Conservation (phyloP, 2,329 filamentous ascomycete species). For the Ceratocystiopsis sp. region DNA sequence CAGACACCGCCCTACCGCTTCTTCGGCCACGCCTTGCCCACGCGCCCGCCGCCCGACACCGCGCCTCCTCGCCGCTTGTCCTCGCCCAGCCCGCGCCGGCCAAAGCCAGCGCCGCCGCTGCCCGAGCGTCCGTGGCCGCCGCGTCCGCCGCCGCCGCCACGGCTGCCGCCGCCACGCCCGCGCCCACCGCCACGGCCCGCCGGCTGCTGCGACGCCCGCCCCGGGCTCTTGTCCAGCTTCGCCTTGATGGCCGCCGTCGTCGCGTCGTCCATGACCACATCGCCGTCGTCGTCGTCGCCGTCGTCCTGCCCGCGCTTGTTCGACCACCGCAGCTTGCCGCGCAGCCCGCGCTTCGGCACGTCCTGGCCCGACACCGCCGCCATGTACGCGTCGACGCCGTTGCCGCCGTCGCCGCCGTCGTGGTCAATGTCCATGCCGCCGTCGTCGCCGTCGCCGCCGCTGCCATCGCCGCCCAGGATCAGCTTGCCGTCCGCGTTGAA, state of each 20-base stretch:
- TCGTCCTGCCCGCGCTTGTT: conserved; percentile 36
- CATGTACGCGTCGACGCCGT: conserved; percentile 50
- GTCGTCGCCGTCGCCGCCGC: conserved; percentile 26
- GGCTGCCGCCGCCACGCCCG: conserved; percentile 13
- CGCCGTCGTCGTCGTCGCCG: conserved; percentile 27
- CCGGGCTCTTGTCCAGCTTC: conserved; percentile 17
- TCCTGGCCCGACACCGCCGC: conserved; percentile 52
- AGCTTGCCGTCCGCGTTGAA: conserved; percentile 66
- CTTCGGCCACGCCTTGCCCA: conserved; percentile 13
- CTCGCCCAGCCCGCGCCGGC: conserved; percentile 17
- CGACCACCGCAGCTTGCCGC: conserved; percentile 55
- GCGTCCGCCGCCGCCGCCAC: conserved; percentile 19
- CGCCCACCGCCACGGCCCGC: conserved; percentile 5
- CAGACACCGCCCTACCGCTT: conserved; percentile 4
- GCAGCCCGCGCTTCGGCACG: conserved; percentile 44
- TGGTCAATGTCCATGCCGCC: conserved; percentile 40
- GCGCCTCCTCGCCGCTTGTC: conserved; percentile 13
- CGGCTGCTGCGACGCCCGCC: conserved; percentile 15
- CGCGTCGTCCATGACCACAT: conserved; percentile 35
- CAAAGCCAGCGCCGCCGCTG: conserved; percentile 14
- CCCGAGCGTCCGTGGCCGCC: conserved; percentile 19
- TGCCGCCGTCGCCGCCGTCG: conserved; percentile 15
- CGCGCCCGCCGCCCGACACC: conserved; percentile 9
- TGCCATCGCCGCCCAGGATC: conserved; percentile 40
- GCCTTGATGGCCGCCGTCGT: conserved; percentile 24